Evolutionary conservation across 257 asterid species (phyloP).

Genomic region (Avicennia marina): DNA sequence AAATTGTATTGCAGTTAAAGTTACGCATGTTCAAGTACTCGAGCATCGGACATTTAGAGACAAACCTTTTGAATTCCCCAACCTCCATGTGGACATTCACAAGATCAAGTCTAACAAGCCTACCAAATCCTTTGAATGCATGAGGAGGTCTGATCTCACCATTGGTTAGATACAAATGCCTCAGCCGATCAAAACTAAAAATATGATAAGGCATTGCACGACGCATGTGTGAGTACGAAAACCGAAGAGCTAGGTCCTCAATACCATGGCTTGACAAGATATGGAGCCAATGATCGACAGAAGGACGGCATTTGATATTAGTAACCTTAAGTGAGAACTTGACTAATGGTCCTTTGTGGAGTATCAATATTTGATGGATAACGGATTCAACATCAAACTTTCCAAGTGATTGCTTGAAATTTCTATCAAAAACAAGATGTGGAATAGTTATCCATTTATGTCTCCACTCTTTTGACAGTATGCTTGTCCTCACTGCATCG

Average conservation of each 20-base stretch:
- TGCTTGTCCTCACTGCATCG: slow-evolving; percentile 2
- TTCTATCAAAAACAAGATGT: background rate
- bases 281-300: background rate
- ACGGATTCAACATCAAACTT: background rate
- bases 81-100: background rate
- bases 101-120: background rate
- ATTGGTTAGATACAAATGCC: background rate
- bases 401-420: background rate
- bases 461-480: background rate
- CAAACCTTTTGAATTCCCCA: background rate
- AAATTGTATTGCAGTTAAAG: background rate
- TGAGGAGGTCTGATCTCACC: background rate
- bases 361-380: background rate
- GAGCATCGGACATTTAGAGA: background rate
- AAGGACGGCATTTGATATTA: background rate
- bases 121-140: background rate
- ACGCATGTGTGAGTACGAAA: too few species aligned
- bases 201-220: background rate
- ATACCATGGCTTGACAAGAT: background rate
- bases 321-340: background rate
- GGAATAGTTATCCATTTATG: background rate
- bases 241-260: background rate
- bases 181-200: background rate
- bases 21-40: background rate
- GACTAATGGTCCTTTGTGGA: background rate